Evolutionary conservation across 306 rosid genomes (phyloP).

Genomic region (Medicago truncatula): MtrunA17r5.0-ANR NC_053047.1:36614001-36614500

Average conservation of each 20-base stretch:
- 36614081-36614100: constrained; percentile 44
- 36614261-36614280: constrained; percentile 54
- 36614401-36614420: too few relatives aligned
- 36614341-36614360: constrained; percentile 41
- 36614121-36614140: neutral
- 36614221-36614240: constrained; percentile 55
- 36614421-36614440: too few relatives aligned
- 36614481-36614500: too few relatives aligned
- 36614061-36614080: constrained; percentile 50
- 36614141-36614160: neutral
- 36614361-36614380: neutral
- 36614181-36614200: neutral
- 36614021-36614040: constrained; percentile 48
- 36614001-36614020: constrained; percentile 48
- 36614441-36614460: too few relatives aligned
- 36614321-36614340: constrained; percentile 47
- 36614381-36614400: neutral
- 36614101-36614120: neutral
- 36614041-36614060: constrained; percentile 48
- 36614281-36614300: constrained; percentile 53
- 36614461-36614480: too few relatives aligned
- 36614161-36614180: neutral
- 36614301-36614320: constrained; percentile 57
- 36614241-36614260: constrained; percentile 50
- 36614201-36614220: constrained; percentile 40